These are phyloP conservation scores for Metschnikowia borealis DNA, from an alignment of 805 yeast genomes.

Conservation along the genomic window DNA sequence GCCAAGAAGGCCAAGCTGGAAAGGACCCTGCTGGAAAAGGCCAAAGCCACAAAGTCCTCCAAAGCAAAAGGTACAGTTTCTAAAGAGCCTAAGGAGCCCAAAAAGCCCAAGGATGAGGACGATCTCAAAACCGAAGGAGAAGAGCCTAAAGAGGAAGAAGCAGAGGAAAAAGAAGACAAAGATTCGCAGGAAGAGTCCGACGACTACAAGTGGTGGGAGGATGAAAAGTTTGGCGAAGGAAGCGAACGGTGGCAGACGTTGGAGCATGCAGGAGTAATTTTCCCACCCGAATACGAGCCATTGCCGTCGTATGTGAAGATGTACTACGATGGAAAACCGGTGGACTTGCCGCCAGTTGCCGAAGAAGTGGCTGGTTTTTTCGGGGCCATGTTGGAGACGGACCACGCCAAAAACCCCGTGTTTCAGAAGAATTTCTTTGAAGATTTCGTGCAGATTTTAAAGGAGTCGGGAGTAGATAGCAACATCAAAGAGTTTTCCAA, in stretches of 20 bases:
- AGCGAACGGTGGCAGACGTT: constrained; percentile 81
- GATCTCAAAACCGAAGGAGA: not conserved
- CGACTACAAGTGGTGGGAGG: constrained; percentile 83
- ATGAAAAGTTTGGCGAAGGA: constrained; percentile 60
- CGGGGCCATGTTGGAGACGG: constrained; percentile 83
- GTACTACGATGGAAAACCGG: constrained; percentile 72
- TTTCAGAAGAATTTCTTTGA: constrained; percentile 84
- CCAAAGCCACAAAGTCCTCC: not conserved
- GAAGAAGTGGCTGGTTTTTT: constrained; percentile 97
- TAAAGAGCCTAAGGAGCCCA: not conserved
- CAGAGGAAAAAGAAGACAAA: constrained; percentile 2
- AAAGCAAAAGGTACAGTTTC: not conserved
- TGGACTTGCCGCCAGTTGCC: constrained; percentile 70
- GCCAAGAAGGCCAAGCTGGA: not conserved
- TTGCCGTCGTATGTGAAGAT: constrained; percentile 74
- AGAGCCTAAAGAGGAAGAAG: not conserved
- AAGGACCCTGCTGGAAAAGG: not conserved
- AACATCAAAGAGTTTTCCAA: constrained; percentile 52
- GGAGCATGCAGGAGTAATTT: constrained; percentile 85
- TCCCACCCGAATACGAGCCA: constrained; percentile 90
- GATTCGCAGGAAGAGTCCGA: constrained; percentile 26
- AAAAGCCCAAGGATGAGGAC: not conserved
- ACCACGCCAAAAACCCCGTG: constrained; percentile 81
- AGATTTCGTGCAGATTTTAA: constrained; percentile 67
- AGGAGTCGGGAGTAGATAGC: constrained; percentile 56